Evolutionary conservation across 2,329 filamentous ascomycete species (phyloP).

Genomic region (Botrytis squamosa): DNA sequence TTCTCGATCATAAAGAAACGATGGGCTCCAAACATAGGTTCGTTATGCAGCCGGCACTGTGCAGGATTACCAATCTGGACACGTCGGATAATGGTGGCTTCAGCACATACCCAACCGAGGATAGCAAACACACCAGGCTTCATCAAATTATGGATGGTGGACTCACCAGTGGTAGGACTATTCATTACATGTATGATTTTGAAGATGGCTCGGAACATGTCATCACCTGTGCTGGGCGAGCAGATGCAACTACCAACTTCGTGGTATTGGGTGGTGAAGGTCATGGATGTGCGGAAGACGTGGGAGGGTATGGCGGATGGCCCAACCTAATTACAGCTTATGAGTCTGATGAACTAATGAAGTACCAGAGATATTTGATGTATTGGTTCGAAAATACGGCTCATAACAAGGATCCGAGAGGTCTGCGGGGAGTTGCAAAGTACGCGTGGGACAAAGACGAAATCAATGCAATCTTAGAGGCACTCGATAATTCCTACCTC

Average conservation of each 20-base stretch:
- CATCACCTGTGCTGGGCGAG: not conserved
- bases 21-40: not conserved
- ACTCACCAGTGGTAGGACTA: not conserved
- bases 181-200: not conserved
- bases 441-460: slow-evolving; percentile 9
- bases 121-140: not conserved
- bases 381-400: not conserved
- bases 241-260: not conserved
- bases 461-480: not conserved
- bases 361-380: not conserved
- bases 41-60: not conserved
- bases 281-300: not conserved
- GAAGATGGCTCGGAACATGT: not conserved
- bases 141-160: not conserved
- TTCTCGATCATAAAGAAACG: slow-evolving; percentile 4
- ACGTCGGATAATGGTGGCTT: not conserved
- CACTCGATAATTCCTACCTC: not conserved
- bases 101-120: no score
- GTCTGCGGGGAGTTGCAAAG: not conserved
- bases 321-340: not conserved
- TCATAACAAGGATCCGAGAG: not conserved
- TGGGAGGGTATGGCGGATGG: not conserved
- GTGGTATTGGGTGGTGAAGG: not conserved
- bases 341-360: not conserved
- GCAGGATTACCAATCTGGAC: not conserved